These are phyloP conservation scores for Euclidium syriacum DNA, from an alignment of 345 rosid species.

Conservation along the genomic window DNA sequence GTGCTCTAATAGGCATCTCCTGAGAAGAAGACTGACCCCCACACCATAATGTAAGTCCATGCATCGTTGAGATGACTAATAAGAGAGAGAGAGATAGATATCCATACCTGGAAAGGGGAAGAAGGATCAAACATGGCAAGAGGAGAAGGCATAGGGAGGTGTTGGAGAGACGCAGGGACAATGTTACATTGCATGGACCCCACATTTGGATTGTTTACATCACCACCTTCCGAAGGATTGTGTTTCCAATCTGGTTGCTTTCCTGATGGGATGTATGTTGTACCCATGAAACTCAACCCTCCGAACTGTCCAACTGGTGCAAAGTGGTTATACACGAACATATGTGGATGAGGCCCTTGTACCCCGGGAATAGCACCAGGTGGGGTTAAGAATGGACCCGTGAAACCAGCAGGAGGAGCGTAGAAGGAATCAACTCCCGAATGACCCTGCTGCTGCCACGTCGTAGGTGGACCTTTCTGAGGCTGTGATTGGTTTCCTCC, in stretches of 20 bases:
- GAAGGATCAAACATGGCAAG: conserved; percentile 89
- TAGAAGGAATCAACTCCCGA: conserved; percentile 91
- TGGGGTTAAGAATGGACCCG: conserved; percentile 86
- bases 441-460: conserved; percentile 82
- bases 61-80: too few relatives aligned
- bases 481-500: conserved; percentile 59
- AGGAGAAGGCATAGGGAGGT: conserved; percentile 82
- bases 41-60: conserved; percentile 2
- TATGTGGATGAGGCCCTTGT: conserved; percentile 92
- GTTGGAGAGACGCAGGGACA: conserved; percentile 65
- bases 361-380: conserved; percentile 84
- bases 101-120: conserved; percentile 97
- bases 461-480: conserved; percentile 69
- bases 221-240: conserved; percentile 68
- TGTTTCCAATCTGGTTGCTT: conserved; percentile 97
- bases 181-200: conserved; percentile 59
- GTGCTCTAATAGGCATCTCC: conserved; percentile 69
- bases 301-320: conserved; percentile 98
- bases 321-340: conserved; percentile 96
- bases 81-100: too few relatives aligned
- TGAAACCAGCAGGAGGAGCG: conserved; percentile 78
- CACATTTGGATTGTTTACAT: conserved; percentile 48
- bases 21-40: conserved; percentile 59
- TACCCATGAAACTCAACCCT: conserved; percentile 94
- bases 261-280: conserved; percentile 83